Percentiles rank a stretch among this genome's conserved stretches.
Evolutionary conservation across 192 early-diverging fungal species (phyloP).

Genomic region (Glomus cerebriforme): DNA sequence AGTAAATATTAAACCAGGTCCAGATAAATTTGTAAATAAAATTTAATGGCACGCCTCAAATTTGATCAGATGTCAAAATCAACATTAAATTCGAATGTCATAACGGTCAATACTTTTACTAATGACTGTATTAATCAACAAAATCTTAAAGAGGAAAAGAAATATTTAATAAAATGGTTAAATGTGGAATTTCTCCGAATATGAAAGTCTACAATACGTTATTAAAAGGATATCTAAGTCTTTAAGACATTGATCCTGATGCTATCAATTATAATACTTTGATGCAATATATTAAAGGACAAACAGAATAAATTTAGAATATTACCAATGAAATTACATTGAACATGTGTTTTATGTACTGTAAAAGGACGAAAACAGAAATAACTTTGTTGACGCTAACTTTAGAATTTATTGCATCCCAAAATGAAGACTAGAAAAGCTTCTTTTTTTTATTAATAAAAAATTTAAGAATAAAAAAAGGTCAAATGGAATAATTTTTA

Average conservation of each 20-base stretch:
- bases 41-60: conserved; percentile 1
- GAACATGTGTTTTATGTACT: too few relatives aligned
- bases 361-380: too few relatives aligned
- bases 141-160: conserved; percentile 5
- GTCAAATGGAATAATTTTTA: too few relatives aligned
- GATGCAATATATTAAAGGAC: conserved; percentile 24
- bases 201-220: conserved; percentile 23
- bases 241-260: conserved; percentile 4
- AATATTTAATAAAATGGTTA: conserved; percentile 22
- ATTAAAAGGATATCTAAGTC: conserved; percentile 10
- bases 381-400: too few relatives aligned
- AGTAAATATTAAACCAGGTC: conserved; percentile 7
- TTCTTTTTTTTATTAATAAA: too few relatives aligned
- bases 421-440: too few relatives aligned
- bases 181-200: conserved; percentile 15
- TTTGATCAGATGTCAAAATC: background rate
- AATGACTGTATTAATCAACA: conserved; percentile 3
- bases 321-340: too few relatives aligned
- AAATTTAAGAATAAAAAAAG: too few relatives aligned
- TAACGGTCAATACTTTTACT: conserved; percentile 24
- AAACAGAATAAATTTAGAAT: background rate
- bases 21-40: conserved; percentile 11
- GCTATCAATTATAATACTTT: conserved; percentile 26
- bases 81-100: background rate
- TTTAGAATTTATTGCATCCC: too few relatives aligned